A percentile compares a stretch with the other conserved stretches of the same genome.
These are phyloP conservation scores for Tetrapisispora fleetii DNA, from an alignment of 805 yeast genomes.

Conservation along the genomic window DNA sequence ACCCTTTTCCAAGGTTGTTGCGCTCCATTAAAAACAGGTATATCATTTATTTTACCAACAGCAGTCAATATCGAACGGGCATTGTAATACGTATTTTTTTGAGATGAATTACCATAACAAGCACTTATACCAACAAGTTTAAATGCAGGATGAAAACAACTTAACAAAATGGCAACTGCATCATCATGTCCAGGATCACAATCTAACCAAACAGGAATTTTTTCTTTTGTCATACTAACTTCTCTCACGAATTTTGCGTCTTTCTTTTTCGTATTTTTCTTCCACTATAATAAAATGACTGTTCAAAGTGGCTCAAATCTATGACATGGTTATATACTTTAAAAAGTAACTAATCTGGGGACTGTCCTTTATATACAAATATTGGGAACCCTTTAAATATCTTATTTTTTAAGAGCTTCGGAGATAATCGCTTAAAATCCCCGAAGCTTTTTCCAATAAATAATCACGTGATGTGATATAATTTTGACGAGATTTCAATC, in stretches of 20 bases:
- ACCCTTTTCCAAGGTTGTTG: constrained; percentile 43
- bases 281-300: neutral
- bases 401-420: neutral
- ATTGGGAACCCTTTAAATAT: neutral
- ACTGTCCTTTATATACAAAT: neutral
- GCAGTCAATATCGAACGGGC: constrained; percentile 59
- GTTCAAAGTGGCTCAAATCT: neutral
- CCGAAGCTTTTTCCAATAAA: no score
- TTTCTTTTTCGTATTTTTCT: neutral
- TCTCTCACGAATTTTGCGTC: no score
- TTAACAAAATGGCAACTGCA: constrained; percentile 60
- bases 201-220: constrained; percentile 73
- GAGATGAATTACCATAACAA: constrained; percentile 61
- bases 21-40: constrained; percentile 63
- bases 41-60: constrained; percentile 33
- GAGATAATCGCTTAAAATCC: no score
- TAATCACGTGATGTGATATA: no score
- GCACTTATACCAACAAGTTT: constrained; percentile 62
- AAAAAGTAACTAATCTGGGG: neutral
- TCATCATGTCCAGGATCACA: constrained; percentile 94
- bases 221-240: constrained; percentile 13
- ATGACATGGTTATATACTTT: no score
- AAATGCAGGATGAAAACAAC: constrained; percentile 49
- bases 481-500: no score
- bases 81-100: constrained; percentile 57